These are phyloP conservation scores for Chlorociboria aeruginascens DNA, from an alignment of 495 filamentous ascomycete genomes.

Conservation along the genomic window DNA sequence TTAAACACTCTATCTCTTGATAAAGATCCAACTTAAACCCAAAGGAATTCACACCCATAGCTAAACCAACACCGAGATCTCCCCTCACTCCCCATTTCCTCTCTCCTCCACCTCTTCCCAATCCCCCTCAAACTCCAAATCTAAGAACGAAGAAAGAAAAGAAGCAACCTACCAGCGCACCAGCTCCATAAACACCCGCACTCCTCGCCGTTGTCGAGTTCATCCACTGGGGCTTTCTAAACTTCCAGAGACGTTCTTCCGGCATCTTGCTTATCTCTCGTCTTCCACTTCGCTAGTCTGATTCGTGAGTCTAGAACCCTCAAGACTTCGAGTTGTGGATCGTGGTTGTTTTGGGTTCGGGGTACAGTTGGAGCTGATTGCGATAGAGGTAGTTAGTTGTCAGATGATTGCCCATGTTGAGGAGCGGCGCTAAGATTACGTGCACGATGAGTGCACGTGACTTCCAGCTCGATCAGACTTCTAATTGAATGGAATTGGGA, in stretches of 20 bases:
- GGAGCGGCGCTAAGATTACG: too few species aligned
- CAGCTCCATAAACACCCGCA: conserved; percentile 74
- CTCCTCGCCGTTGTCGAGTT: conserved; percentile 75
- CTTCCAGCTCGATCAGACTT: too few species aligned
- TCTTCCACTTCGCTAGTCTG: background rate
- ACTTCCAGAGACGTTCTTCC: conserved; percentile 65
- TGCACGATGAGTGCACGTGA: too few species aligned
- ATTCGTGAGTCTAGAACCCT: background rate
- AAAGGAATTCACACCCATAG: too few species aligned
- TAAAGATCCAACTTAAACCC: too few species aligned
- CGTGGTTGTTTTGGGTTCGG: background rate
- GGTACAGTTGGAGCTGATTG: background rate
- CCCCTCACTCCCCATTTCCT: too few species aligned
- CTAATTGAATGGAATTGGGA: too few species aligned
- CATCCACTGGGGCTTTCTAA: conserved; percentile 75
- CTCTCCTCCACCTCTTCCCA: too few species aligned
- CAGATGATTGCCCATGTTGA: too few species aligned
- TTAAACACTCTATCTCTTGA: conserved; percentile 4
- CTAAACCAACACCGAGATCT: too few species aligned
- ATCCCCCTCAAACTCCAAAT: too few species aligned
- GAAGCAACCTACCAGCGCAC: conserved; percentile 60
- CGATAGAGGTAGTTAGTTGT: background rate
- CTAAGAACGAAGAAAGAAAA: background rate
- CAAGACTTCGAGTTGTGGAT: background rate
- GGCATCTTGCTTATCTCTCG: conserved; percentile 18